phyloP scores from a whole-genome alignment of 352 stramenopile species.

The Pythium coloratum region DNA sequence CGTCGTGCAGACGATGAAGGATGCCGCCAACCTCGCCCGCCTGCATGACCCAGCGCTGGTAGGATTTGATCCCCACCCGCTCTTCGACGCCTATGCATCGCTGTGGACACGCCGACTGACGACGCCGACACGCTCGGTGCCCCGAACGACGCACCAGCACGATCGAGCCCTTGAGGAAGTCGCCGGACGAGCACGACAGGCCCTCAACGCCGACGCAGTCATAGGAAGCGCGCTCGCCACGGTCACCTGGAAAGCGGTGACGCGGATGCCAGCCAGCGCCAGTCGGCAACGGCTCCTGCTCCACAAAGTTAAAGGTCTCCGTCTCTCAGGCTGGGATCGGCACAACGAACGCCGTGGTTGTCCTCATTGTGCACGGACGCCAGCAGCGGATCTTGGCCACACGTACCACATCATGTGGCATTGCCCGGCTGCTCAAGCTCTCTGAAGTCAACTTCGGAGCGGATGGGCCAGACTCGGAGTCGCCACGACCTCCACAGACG shows the following conservation, averaged over 20 bases:
- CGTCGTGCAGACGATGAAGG: neutral
- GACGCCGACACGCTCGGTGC: neutral
- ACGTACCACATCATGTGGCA: slow-evolving; percentile 3
- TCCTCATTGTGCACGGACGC: no score
- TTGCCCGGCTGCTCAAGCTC: neutral
- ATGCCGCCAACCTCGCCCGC: neutral
- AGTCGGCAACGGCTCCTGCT: neutral
- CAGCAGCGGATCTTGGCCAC: neutral
- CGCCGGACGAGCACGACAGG: neutral
- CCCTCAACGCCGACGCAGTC: neutral
- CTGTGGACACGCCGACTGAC: neutral
- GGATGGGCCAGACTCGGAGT: neutral
- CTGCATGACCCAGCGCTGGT: neutral
- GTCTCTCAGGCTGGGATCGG: neutral
- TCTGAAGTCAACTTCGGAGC: neutral
- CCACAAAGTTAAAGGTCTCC: slow-evolving; percentile 3
- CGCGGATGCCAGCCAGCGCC: neutral
- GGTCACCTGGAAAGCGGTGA: neutral
- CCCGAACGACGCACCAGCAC: no score
- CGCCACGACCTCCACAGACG: neutral
- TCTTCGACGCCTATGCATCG: neutral
- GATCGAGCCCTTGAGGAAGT: neutral
- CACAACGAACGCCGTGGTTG: neutral
- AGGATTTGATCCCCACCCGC: neutral
- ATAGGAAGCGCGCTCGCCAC: neutral